These are phyloP conservation scores for Cladosporium colombiae DNA, from an alignment of 2,329 filamentous ascomycete genomes.

Conservation along the genomic window DNA sequence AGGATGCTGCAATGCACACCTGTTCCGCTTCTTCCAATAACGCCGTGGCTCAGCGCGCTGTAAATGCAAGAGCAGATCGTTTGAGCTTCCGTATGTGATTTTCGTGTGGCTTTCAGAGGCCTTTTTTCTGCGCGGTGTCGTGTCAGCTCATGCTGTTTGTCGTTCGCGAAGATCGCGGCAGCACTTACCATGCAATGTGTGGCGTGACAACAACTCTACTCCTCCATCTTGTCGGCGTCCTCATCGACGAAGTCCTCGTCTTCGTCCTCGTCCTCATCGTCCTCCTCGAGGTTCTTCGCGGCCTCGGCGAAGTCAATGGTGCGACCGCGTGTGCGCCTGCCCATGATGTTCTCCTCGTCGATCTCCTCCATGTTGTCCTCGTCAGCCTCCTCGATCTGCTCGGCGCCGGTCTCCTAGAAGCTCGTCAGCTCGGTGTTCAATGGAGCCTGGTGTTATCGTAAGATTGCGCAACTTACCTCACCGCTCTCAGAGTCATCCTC, in stretches of 20 bases:
- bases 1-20: slow-evolving; percentile 11
- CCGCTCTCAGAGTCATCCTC: slow-evolving; percentile 50
- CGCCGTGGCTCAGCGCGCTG: slow-evolving; percentile 17
- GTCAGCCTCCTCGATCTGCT: slow-evolving; percentile 67
- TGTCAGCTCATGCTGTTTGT: background rate
- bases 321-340: slow-evolving; percentile 82
- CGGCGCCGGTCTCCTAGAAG: slow-evolving; percentile 28
- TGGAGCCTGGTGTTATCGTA: background rate
- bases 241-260: slow-evolving; percentile 68
- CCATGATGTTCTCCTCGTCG: slow-evolving; percentile 83
- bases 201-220: slow-evolving; percentile 36
- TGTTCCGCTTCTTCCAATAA: slow-evolving; percentile 17
- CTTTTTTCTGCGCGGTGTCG: background rate
- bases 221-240: slow-evolving; percentile 70
- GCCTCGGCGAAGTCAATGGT: slow-evolving; percentile 93
- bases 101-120: slow-evolving; percentile 9
- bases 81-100: slow-evolving; percentile 12
- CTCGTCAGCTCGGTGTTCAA: slow-evolving; percentile 18
- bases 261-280: slow-evolving; percentile 79
- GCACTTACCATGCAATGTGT: slow-evolving; percentile 5
- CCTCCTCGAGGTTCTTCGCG: slow-evolving; percentile 71
- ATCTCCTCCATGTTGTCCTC: slow-evolving; percentile 88
- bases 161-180: background rate
- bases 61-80: slow-evolving; percentile 16
- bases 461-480: slow-evolving; percentile 32